phyloP scores from a whole-genome alignment of 2,329 filamentous ascomycete genomes.

The Orbilia javanica region DNA sequence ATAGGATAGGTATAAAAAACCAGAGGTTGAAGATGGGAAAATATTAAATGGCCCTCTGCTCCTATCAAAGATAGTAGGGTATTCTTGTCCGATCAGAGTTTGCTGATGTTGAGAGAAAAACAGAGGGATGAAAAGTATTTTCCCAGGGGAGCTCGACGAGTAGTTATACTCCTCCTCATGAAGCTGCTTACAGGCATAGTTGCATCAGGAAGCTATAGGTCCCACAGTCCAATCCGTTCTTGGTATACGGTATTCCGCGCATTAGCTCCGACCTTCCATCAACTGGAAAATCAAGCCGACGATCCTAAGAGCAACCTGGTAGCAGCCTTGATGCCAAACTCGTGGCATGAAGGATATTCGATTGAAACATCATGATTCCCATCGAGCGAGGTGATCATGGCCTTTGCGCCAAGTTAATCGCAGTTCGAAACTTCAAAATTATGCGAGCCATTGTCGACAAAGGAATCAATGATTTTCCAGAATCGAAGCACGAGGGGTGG shows the following conservation, averaged over 20 bases:
- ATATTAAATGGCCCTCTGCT: not conserved
- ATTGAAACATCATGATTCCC: not conserved
- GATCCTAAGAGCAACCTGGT: not conserved
- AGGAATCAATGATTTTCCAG: slow-evolving; percentile 14
- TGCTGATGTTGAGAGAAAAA: slow-evolving; percentile 3
- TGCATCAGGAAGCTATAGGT: not conserved
- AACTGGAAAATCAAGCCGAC: slow-evolving; percentile 11
- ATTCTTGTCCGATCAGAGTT: not conserved
- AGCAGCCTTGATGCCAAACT: slow-evolving; percentile 17
- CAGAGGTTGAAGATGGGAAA: not conserved
- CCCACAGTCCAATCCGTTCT: not conserved
- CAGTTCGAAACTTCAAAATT: not conserved
- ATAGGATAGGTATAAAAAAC: not conserved
- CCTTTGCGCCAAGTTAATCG: slow-evolving; percentile 7
- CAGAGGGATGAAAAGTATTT: not conserved
- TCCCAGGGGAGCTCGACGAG: not conserved
- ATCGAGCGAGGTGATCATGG: slow-evolving; percentile 6
- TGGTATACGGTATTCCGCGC: not conserved
- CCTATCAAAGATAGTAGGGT: not conserved
- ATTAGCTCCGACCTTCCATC: slow-evolving; percentile 5
- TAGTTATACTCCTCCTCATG: slow-evolving; percentile 9
- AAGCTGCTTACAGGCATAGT: not conserved
- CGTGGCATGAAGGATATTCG: slow-evolving; percentile 7
- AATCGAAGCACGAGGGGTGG: slow-evolving; percentile 7
- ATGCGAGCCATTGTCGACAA: not conserved